Conservation (phyloP, 805 yeast genomes). For the Barnettozyma siamensis region DNA sequence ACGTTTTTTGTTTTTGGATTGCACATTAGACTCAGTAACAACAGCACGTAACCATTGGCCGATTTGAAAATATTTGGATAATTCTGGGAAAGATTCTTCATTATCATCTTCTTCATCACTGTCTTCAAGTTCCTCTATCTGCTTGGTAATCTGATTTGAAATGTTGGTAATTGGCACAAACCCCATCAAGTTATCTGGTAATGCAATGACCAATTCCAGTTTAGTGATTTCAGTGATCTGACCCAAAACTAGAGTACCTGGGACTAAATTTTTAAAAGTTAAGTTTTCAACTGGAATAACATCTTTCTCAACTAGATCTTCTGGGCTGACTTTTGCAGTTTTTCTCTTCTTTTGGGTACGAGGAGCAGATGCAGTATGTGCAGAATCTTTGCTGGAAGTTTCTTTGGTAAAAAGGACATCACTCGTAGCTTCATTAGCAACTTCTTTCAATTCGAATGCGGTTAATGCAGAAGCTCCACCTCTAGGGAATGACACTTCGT, state of each 20-base stretch:
- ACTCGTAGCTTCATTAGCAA: conserved; percentile 84
- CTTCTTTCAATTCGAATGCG: conserved; percentile 87
- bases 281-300: conserved; percentile 56
- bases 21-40: conserved; percentile 49
- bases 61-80: conserved; percentile 46
- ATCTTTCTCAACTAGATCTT: conserved; percentile 19
- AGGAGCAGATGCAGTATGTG: conserved; percentile 8
- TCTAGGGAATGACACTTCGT: conserved; percentile 70
- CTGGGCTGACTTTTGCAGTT: conserved; percentile 26
- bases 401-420: conserved; percentile 68
- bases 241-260: conserved; percentile 75
- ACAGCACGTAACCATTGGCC: conserved; percentile 88
- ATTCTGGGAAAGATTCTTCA: conserved; percentile 43
- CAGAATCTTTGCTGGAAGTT: conserved; percentile 6
- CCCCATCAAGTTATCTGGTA: conserved; percentile 80
- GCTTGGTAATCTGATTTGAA: conserved; percentile 53
- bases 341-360: conserved; percentile 38
- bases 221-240: conserved; percentile 58
- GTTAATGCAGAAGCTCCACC: conserved; percentile 88
- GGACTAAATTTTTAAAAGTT: conserved; percentile 52
- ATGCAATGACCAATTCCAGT: conserved; percentile 59
- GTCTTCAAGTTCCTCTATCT: conserved; percentile 52
- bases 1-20: conserved; percentile 39
- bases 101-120: conserved; percentile 31
- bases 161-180: conserved; percentile 69